Evolutionary conservation across 2,329 filamentous ascomycete genomes (phyloP).

Genomic region (Cladosporium sp.): DNA sequence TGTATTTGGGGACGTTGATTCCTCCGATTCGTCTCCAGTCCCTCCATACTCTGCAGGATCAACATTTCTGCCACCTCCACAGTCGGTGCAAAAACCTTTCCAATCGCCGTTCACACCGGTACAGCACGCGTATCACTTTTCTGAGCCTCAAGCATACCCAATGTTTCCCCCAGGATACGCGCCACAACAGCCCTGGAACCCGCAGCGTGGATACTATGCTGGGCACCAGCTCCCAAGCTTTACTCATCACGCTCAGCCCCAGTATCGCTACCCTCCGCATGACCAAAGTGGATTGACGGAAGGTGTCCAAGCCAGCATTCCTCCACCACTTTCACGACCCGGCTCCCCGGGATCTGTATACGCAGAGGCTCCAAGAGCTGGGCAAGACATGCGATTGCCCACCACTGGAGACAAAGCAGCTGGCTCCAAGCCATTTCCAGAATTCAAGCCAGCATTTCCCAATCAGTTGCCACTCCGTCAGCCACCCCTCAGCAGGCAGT

Average conservation of each 20-base stretch:
- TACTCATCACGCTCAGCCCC: slow-evolving; percentile 6
- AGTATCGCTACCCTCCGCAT: slow-evolving; percentile 23
- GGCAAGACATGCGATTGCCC: slow-evolving; percentile 2
- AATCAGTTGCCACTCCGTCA: slow-evolving; percentile 6
- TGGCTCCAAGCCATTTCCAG: not conserved
- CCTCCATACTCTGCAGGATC: slow-evolving; percentile 22
- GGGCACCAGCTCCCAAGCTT: not conserved
- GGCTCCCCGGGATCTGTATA: slow-evolving; percentile 6
- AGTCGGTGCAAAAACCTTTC: slow-evolving; percentile 14
- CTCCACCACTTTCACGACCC: slow-evolving; percentile 2
- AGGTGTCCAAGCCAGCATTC: not conserved
- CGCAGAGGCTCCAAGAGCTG: not conserved
- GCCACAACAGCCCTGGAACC: slow-evolving; percentile 14
- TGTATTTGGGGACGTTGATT: slow-evolving; percentile 35
- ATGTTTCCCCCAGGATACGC: slow-evolving; percentile 9
- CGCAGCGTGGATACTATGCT: slow-evolving; percentile 15
- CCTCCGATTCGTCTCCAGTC: slow-evolving; percentile 33
- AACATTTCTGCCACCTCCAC: slow-evolving; percentile 3
- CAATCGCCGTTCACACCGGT: slow-evolving; percentile 22
- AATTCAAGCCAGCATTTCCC: not conserved
- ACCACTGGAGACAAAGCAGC: not conserved
- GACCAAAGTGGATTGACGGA: slow-evolving; percentile 20
- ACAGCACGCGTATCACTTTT: slow-evolving; percentile 23
- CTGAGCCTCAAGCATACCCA: slow-evolving; percentile 16
- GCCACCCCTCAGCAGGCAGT: not conserved